These are phyloP conservation scores for Colletotrichum incanum DNA, from an alignment of 2,329 filamentous ascomycete species.

Conservation along the genomic window DNA sequence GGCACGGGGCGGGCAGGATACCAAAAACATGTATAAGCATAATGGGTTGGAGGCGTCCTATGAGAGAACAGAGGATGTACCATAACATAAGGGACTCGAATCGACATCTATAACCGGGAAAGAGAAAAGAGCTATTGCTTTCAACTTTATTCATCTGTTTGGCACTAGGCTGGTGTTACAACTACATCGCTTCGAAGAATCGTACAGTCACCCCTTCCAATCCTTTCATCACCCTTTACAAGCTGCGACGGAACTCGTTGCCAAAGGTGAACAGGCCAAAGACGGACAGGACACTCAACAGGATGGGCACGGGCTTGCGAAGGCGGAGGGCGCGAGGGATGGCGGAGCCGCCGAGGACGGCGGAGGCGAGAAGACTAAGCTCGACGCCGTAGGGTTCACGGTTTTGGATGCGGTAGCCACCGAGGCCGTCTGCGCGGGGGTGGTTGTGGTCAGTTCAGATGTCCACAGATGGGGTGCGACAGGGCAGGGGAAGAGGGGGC, in stretches of 20 bases:
- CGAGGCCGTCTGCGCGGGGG: constrained; percentile 75
- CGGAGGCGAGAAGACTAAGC: constrained; percentile 87
- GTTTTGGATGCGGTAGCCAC: constrained; percentile 84
- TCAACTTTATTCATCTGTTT: background rate
- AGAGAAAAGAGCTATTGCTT: background rate
- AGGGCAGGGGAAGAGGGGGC: background rate
- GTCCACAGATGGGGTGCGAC: too few species aligned
- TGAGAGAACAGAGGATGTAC: constrained; percentile 13
- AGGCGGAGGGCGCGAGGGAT: constrained; percentile 89
- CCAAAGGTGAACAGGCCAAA: constrained; percentile 88
- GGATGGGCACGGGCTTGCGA: constrained; percentile 86
- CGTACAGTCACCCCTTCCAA: constrained; percentile 3
- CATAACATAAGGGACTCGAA: background rate
- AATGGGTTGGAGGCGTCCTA: background rate
- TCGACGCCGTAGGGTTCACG: constrained; percentile 87
- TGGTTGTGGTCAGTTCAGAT: constrained; percentile 4
- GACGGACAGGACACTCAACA: constrained; percentile 83
- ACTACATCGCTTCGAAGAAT: background rate
- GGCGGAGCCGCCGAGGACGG: constrained; percentile 86
- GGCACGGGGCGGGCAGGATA: background rate
- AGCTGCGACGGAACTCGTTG: constrained; percentile 69
- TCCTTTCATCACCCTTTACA: constrained; percentile 49
- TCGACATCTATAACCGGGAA: background rate
- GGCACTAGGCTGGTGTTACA: background rate
- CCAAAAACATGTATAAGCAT: background rate